These are phyloP conservation scores for Saccharomycopsis capsularis DNA, from an alignment of 805 yeast species.

Conservation along the genomic window DNA sequence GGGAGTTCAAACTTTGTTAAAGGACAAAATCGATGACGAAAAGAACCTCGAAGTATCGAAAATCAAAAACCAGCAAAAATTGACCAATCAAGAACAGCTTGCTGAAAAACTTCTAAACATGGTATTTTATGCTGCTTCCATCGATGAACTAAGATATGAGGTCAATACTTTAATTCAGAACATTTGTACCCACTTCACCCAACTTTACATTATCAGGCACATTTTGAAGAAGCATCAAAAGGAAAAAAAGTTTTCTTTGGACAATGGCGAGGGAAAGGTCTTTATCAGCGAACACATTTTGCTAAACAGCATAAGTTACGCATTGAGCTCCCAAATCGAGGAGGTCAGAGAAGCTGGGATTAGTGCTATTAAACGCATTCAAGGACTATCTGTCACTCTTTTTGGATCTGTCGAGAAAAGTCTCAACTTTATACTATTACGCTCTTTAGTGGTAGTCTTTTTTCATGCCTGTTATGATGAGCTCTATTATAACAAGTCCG, in stretches of 20 bases:
- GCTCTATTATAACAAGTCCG: conserved; percentile 74
- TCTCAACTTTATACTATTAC: conserved; percentile 63
- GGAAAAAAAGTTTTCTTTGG: conserved; percentile 63
- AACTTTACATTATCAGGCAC: conserved; percentile 70
- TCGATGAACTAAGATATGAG: conserved; percentile 63
- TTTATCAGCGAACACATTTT: conserved; percentile 62
- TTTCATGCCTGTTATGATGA: conserved; percentile 90
- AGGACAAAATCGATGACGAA: conserved; percentile 32
- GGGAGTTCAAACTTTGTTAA: conserved; percentile 38
- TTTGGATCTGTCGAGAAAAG: conserved; percentile 65
- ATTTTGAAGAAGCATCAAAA: conserved; percentile 60
- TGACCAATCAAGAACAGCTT: conserved; percentile 58
- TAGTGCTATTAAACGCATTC: conserved; percentile 55
- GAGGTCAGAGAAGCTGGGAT: conserved; percentile 69
- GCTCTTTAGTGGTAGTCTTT: conserved; percentile 70
- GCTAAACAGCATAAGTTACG: conserved; percentile 67
- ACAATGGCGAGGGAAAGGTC: conserved; percentile 72
- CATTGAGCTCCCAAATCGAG: conserved; percentile 68
- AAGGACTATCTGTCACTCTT: conserved; percentile 43
- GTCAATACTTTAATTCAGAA: conserved; percentile 57
- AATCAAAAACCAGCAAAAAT: conserved; percentile 41
- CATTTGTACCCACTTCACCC: conserved; percentile 69
- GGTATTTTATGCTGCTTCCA: conserved; percentile 67
- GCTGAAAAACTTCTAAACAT: conserved; percentile 59
- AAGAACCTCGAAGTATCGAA: conserved; percentile 36